Base-by-base conservation (phyloP, 768 basidiomycete genomes). In the Dendrothele bispora region DNA sequence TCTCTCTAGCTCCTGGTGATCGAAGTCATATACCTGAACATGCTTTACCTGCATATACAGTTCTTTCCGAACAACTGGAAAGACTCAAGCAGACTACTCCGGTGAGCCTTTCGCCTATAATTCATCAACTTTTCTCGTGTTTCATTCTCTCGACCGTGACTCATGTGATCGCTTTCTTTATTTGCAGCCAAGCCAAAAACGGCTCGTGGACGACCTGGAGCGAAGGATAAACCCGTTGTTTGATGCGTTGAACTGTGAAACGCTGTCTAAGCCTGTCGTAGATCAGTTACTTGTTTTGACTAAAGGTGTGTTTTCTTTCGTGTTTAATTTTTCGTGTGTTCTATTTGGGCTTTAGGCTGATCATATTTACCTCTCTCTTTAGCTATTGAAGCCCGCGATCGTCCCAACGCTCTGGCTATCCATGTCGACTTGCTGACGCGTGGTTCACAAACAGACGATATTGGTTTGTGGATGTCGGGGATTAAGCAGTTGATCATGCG, bases 181-280 rank as follows among this genome's bases (percentile, higher is more conserved):
- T n/a, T n/a, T 38, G 18, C 60, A 93, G 89, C 78, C 88, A 4
- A 82, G 86, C 58, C 88, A 95, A 72, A 88, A 86, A 62, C 84
- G 90, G 27, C 74, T 94, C 54, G 83, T 82, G 1, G 91, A 92
- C 42, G 94, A 95, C 56, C 77, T 94, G 4, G 92, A 95, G 61
- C 79, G 91, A 17, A 79, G 95, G 26, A 74, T 95, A 56, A 93
- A 86, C 60, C 79, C 84, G 0, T 66, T 98, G 37, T 97, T 95
- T 58, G 95, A 97, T 61, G 86, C 84, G n/a, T 68, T 98, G 56
- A 97, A 98, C 64, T 93, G 91, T 60, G 77, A 92, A 57, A 88
- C 88, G 6, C 61, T 97, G 17, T 86, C 90, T 12, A 71, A 73
- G 50, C 63, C 78, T 10, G 83, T 91, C 20, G 77, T 88, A 12